phyloP scores from a whole-genome alignment of 2,329 filamentous ascomycete species.

The Epichloe typhina region DNA sequence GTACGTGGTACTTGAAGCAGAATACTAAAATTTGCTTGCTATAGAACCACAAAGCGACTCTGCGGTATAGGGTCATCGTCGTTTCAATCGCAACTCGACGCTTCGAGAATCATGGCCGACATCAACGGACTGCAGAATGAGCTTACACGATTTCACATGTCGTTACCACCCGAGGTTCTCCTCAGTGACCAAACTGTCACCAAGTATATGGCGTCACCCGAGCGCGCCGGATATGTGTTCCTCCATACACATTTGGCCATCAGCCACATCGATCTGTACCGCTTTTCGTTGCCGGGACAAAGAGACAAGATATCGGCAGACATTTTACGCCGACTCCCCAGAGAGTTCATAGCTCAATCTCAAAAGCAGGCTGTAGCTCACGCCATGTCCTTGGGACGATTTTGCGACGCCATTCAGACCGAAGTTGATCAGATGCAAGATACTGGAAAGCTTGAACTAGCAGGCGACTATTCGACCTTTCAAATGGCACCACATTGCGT shows the following conservation, averaged over 20 bases:
- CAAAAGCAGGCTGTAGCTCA: conserved; percentile 27
- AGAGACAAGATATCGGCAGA: conserved; percentile 19
- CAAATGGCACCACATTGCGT: conserved; percentile 19
- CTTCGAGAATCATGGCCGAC: conserved; percentile 24
- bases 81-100: conserved; percentile 15
- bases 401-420: conserved; percentile 21
- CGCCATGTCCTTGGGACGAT: conserved; percentile 22
- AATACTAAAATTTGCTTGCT: neutral
- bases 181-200: conserved; percentile 22
- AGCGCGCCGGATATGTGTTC: conserved; percentile 23
- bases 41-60: conserved; percentile 16
- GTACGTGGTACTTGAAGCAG: neutral
- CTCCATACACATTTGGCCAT: conserved; percentile 23
- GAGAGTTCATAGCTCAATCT: conserved; percentile 22
- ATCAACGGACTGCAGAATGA: conserved; percentile 25
- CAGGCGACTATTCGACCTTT: conserved; percentile 19
- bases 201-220: conserved; percentile 17
- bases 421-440: conserved; percentile 15
- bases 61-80: conserved; percentile 9
- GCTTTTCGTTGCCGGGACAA: conserved; percentile 24
- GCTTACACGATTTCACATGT: conserved; percentile 22
- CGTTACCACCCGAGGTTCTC: conserved; percentile 20
- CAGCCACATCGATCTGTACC: conserved; percentile 26
- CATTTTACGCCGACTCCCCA: conserved; percentile 21
- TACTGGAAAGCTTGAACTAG: conserved; percentile 13